Evolutionary conservation across 148 eudicot genomes (phyloP).

Genomic region (Amaranthus cruentus): DNA sequence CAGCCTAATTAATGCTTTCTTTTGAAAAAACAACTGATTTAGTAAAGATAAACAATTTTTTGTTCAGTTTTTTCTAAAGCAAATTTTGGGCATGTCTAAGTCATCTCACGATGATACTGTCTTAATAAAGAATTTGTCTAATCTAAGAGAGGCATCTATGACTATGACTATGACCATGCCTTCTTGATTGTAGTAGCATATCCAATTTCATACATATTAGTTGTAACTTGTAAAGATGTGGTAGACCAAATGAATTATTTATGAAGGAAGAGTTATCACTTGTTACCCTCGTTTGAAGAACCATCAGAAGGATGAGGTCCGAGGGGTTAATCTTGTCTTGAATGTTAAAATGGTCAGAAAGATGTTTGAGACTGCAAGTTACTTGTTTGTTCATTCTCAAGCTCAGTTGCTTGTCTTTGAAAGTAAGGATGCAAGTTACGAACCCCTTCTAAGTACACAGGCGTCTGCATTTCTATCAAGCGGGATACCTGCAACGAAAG

Average conservation of each 20-base stretch:
- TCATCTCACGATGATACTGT: no score
- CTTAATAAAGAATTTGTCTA: no score
- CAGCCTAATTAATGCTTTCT: no score
- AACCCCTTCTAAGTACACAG: conserved; percentile 74
- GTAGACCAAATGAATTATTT: no score
- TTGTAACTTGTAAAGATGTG: no score
- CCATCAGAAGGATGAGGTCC: neutral
- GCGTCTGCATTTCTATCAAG: conserved; percentile 95
- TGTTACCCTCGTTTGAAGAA: neutral
- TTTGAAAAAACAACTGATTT: no score
- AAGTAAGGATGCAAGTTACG: conserved; percentile 67
- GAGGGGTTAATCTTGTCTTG: neutral
- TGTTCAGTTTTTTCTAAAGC: no score
- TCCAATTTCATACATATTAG: neutral
- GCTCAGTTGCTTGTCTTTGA: conserved; percentile 25
- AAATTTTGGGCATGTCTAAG: no score
- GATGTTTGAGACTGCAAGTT: conserved; percentile 26
- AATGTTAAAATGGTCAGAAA: neutral
- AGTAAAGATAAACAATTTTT: no score
- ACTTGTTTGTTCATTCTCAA: conserved; percentile 18
- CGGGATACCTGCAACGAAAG: conserved; percentile 67
- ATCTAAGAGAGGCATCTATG: neutral
- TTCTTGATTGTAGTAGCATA: neutral
- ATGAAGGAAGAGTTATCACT: neutral
- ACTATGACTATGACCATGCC: neutral